phyloP scores from a whole-genome alignment of 768 basidiomycete species.

The Panus rudis region DNA sequence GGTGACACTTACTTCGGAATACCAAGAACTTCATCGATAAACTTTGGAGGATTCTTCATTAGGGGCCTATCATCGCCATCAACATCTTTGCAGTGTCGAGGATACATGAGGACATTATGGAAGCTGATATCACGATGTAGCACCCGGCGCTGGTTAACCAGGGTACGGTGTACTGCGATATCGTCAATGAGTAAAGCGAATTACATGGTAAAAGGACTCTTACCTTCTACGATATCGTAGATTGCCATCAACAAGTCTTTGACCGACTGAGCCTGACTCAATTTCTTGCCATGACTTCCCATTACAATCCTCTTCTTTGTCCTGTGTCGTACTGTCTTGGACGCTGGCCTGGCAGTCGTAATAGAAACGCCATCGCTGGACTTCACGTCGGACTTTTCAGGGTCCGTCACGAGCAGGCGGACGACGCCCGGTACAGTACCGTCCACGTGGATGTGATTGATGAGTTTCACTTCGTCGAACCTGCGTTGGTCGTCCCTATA shows the following conservation, averaged over 20 bases:
- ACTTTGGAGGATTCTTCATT: neutral
- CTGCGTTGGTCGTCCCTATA: neutral
- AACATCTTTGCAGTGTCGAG: neutral
- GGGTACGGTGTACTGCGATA: constrained; percentile 7
- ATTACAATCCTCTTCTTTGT: too few species aligned
- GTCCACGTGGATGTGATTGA: neutral
- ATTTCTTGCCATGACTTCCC: constrained; percentile 2
- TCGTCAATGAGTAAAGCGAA: too few species aligned
- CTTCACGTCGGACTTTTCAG: too few species aligned
- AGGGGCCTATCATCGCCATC: neutral
- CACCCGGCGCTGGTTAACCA: neutral
- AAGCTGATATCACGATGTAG: constrained; percentile 12
- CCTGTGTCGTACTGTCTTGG: too few species aligned
- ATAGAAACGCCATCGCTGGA: too few species aligned
- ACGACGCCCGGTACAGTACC: too few species aligned
- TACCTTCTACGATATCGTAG: constrained; percentile 10
- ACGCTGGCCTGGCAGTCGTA: too few species aligned
- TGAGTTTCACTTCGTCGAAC: neutral
- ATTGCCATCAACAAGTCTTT: constrained; percentile 11
- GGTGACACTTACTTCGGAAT: too few species aligned
- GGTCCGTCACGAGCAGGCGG: too few species aligned
- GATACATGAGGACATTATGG: constrained; percentile 12
- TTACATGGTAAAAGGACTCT: too few species aligned
- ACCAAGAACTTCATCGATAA: constrained; percentile 7
- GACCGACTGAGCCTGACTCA: constrained; percentile 1